phyloP scores from a whole-genome alignment of 2,329 filamentous ascomycete species.

The Capronia epimyces region DNA sequence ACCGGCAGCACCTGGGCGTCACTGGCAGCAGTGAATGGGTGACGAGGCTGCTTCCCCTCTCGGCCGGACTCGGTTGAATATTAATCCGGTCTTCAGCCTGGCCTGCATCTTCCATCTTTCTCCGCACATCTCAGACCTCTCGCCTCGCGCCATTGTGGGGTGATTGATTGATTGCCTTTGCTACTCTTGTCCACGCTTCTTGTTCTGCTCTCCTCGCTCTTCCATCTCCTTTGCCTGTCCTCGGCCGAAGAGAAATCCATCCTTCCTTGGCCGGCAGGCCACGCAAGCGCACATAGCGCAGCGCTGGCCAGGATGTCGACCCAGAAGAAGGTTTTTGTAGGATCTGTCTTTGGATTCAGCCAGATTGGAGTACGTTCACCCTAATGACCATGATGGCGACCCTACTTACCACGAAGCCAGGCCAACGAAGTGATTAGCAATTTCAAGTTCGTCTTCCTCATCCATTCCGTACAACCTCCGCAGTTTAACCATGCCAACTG shows the following conservation, averaged over 20 bases:
- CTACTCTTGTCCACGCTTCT: neutral
- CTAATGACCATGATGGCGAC: neutral
- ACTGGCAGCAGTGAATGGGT: neutral
- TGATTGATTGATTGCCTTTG: neutral
- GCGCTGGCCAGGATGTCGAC: slow-evolving; percentile 11
- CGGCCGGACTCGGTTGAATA: slow-evolving; percentile 5
- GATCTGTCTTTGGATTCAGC: slow-evolving; percentile 18
- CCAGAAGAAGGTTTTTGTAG: slow-evolving; percentile 19
- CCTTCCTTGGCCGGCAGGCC: slow-evolving; percentile 1
- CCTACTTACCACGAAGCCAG: slow-evolving; percentile 10
- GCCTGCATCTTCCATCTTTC: neutral
- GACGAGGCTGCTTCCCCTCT: slow-evolving; percentile 16
- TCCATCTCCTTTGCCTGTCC: neutral
- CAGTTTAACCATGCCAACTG: neutral
- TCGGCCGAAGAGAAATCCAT: neutral
- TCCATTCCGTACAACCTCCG: neutral
- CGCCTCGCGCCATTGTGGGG: neutral
- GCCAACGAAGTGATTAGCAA: slow-evolving; percentile 15
- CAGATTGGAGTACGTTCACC: slow-evolving; percentile 12
- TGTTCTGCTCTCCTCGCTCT: neutral
- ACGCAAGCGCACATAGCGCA: neutral
- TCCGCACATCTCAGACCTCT: neutral
- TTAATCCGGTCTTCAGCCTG: slow-evolving; percentile 5
- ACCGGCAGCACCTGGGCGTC: no score
- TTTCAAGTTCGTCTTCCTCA: slow-evolving; percentile 13